Base-by-base conservation (phyloP, 306 rosid genomes). In the Vicia sativa region DNA sequence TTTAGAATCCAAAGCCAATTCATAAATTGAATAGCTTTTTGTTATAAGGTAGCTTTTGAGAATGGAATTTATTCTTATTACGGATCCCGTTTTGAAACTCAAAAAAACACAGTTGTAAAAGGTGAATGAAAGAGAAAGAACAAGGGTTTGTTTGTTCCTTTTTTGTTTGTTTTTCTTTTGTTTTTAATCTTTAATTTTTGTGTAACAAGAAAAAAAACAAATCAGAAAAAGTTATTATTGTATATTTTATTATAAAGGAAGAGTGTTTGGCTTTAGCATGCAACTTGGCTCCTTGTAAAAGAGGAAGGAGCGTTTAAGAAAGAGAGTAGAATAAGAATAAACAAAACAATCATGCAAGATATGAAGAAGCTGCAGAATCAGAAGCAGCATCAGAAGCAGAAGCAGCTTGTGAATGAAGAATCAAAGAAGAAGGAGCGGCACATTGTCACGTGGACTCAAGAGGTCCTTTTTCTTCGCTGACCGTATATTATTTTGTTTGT, bases 391-490 rank as follows among this genome's bases (percentile, higher is more conserved):
- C 55, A 74, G 78, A 78, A 75, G 79, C 59, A 65, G 70, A 78
- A 81, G 70, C 70, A 67, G 41, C 41, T 64, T 31, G 76, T 50
- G 11, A 78, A 74, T 57, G 96, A 93, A 80, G 96, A 90, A 69
- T 79, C 89, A 45, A 88, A 85, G 95, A 93, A 93, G 97, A 95
- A 95, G 96, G 99, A 95, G 90, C 95, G 97, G 65, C 99, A 87
- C 80, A 95, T 95, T 67, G 99, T 95, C 65, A 83, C 92, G 23
- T 95, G 99, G 99, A 84, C 82, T 81, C 96, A 88, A 83, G 87
- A 95, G 99, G 99, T 90, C 39, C 62, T 90, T 42, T 62, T 61
- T 53, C 64, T 52, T 55, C 56, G 9, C 62, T 62, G 9, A 54
- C 16, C 58, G 67, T 65, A 53, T 44, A 23, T 10, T 10, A 25